phyloP scores from a whole-genome alignment of 805 yeast species.

The Torulaspora quercuum region DNA sequence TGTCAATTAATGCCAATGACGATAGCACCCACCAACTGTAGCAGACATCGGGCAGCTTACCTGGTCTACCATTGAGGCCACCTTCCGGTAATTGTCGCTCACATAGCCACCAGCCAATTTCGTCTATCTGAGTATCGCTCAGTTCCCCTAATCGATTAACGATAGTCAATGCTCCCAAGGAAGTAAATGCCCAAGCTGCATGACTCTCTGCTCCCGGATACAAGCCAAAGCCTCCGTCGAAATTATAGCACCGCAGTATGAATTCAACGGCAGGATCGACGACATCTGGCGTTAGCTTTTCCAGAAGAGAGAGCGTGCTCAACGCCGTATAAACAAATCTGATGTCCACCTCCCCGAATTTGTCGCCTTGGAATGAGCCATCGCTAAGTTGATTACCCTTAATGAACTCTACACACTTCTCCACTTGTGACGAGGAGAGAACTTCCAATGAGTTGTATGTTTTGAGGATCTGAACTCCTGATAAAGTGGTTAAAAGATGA shows the following conservation, averaged over 20 bases:
- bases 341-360: slow-evolving; percentile 89
- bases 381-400: slow-evolving; percentile 36
- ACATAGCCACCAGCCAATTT: slow-evolving; percentile 79
- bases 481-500: slow-evolving; percentile 77
- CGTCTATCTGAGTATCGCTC: slow-evolving; percentile 38
- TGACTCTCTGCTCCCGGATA: slow-evolving; percentile 95
- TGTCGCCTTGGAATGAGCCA: slow-evolving; percentile 88
- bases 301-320: slow-evolving; percentile 68
- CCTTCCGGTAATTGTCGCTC: slow-evolving; percentile 85
- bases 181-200: slow-evolving; percentile 86
- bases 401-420: slow-evolving; percentile 40
- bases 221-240: slow-evolving; percentile 94
- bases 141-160: slow-evolving; percentile 52
- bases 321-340: slow-evolving; percentile 83
- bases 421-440: slow-evolving; percentile 35
- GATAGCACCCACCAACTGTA: slow-evolving; percentile 97
- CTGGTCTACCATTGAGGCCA: slow-evolving; percentile 95
- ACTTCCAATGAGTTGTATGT: slow-evolving; percentile 58
- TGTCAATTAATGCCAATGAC: slow-evolving; percentile 61
- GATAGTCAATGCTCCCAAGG: slow-evolving; percentile 76
- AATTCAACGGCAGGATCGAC: slow-evolving; percentile 63
- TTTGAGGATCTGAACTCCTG: slow-evolving; percentile 77
- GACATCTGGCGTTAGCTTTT: slow-evolving; percentile 51
- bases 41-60: slow-evolving; percentile 94
- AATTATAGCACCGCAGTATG: slow-evolving; percentile 70